phyloP scores from a whole-genome alignment of 2,329 filamentous ascomycete species.

The Grosmannia huntii region DNA sequence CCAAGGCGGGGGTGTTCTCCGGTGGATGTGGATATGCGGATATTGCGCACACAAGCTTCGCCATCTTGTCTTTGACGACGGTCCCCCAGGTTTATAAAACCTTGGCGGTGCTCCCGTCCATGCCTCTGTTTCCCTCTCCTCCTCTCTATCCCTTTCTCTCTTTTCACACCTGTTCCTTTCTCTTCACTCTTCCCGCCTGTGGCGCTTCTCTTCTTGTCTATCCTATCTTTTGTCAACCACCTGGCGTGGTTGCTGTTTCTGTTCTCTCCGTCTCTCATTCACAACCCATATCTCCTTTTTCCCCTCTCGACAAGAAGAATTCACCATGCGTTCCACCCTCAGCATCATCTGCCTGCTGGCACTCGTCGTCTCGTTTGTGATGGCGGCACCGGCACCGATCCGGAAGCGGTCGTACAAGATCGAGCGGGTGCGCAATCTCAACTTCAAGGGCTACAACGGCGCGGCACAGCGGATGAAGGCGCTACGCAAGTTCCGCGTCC shows the following conservation, averaged over 20 bases:
- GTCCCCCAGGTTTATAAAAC: neutral
- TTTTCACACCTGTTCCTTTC: neutral
- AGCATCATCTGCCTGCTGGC: constrained; percentile 26
- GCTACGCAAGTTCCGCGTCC: constrained; percentile 54
- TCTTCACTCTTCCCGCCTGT: neutral
- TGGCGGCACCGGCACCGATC: constrained; percentile 33
- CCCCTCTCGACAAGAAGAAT: neutral
- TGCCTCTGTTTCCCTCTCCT: neutral
- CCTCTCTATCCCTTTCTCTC: neutral
- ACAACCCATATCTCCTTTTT: constrained; percentile 4
- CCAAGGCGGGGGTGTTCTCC: neutral
- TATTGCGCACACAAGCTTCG: neutral
- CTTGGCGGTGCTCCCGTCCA: neutral
- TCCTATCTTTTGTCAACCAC: constrained; percentile 10
- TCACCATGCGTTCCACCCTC: constrained; percentile 15
- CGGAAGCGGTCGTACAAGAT: constrained; percentile 50
- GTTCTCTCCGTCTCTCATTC: neutral
- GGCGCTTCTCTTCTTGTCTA: constrained; percentile 3
- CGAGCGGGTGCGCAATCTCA: constrained; percentile 40
- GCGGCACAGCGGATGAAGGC: constrained; percentile 49
- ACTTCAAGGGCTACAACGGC: constrained; percentile 43
- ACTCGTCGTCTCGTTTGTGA: constrained; percentile 31
- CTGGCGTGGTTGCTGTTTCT: constrained; percentile 14
- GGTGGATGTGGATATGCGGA: neutral
- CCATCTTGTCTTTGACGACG: neutral